phyloP scores from a whole-genome alignment of 192 early-diverging fungal genomes.

The Backusella sp. region DNA sequence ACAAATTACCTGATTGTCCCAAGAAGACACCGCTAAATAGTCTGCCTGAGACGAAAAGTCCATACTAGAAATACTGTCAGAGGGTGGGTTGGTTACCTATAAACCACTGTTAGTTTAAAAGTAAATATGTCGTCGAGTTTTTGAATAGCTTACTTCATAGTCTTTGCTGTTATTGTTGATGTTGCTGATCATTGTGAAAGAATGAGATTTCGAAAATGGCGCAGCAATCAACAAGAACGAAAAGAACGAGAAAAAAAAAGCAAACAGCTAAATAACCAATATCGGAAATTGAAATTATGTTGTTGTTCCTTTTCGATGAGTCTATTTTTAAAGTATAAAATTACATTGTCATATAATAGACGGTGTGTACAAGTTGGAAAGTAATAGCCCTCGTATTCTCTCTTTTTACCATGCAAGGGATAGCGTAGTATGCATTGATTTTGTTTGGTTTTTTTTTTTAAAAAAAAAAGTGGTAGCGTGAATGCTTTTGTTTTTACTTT shows the following conservation, averaged over 20 bases:
- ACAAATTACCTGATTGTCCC: slow-evolving; percentile 69
- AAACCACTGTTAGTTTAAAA: not conserved
- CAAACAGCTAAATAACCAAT: not conserved
- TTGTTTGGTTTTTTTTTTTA: not conserved
- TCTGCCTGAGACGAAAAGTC: slow-evolving; percentile 82
- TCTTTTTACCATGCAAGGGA: too few species aligned
- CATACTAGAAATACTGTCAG: slow-evolving; percentile 78
- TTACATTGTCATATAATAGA: not conserved
- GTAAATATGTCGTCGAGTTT: not conserved
- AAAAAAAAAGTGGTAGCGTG: not conserved
- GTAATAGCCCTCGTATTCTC: not conserved
- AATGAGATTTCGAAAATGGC: not conserved
- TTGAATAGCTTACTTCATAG: slow-evolving; percentile 16
- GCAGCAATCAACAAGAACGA: not conserved
- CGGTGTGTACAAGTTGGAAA: not conserved
- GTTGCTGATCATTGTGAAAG: not conserved
- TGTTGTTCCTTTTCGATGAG: not conserved
- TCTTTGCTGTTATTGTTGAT: slow-evolving; percentile 10
- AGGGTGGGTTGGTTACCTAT: slow-evolving; percentile 62
- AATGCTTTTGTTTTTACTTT: not conserved
- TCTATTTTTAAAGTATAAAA: too few species aligned
- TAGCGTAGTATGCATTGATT: too few species aligned
- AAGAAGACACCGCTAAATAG: slow-evolving; percentile 83
- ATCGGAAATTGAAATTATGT: not conserved
- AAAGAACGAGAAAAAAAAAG: not conserved